Conservation (phyloP, 768 basidiomycete genomes). For the Pisolithus tinctorius region DNA sequence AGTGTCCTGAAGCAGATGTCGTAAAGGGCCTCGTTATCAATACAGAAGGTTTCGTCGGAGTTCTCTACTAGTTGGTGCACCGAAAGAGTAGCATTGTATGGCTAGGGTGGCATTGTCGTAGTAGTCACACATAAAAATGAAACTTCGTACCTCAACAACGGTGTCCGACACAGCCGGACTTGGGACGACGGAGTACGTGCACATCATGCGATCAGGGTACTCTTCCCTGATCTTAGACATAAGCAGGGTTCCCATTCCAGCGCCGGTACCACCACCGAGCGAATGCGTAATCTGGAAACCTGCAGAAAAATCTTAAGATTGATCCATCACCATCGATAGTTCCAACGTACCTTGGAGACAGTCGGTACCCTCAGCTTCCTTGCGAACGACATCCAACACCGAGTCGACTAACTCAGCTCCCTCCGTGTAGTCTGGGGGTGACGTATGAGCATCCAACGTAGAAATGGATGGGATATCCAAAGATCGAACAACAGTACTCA, state of each 20-base stretch:
- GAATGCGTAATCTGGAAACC: conserved; percentile 99
- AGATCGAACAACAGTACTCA: conserved; percentile 38
- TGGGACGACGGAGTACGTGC: conserved; percentile 98
- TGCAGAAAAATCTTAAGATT: conserved; percentile 20
- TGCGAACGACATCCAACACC: conserved; percentile 96
- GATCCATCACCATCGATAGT: neutral
- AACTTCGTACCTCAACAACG: conserved; percentile 73
- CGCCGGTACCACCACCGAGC: conserved; percentile 97
- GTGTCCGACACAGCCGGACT: conserved; percentile 98
- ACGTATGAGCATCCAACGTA: neutral
- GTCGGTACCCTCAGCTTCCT: conserved; percentile 97
- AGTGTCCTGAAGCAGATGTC: conserved; percentile 99
- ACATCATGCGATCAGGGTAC: conserved; percentile 99
- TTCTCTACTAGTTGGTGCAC: conserved; percentile 99
- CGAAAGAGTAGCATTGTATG: conserved; percentile 97
- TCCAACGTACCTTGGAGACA: conserved; percentile 84
- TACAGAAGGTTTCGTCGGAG: conserved; percentile 99
- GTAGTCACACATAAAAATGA: neutral
- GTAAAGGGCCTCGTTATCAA: conserved; percentile 98
- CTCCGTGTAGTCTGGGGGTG: conserved; percentile 65
- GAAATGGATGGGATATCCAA: neutral
- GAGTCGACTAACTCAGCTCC: conserved; percentile 98
- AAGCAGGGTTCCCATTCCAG: conserved; percentile 98
- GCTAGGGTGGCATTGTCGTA: conserved; percentile 37
- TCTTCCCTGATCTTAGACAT: conserved; percentile 99